These are phyloP conservation scores for Populus hybrid DNA, from an alignment of 441 rosid species.

Conservation along the genomic window DNA sequence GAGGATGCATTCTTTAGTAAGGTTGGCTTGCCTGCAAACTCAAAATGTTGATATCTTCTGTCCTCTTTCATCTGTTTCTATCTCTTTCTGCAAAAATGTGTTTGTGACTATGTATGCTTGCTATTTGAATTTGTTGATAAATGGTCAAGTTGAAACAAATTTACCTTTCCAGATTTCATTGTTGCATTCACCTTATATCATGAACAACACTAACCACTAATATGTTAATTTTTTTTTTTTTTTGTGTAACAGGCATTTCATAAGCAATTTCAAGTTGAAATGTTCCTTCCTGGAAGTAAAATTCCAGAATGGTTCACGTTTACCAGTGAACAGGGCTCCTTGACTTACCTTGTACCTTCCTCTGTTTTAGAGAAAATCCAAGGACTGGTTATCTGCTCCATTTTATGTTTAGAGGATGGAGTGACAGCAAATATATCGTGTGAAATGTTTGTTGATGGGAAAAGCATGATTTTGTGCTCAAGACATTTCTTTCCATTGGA, in stretches of 20 bases:
- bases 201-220: not conserved
- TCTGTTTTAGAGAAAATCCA: not conserved
- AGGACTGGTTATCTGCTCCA: not conserved
- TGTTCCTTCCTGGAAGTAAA: constrained; percentile 10
- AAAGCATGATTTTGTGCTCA: not conserved
- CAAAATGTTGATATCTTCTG: not conserved
- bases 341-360: not conserved
- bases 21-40: not conserved
- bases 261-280: not conserved
- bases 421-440: not conserved
- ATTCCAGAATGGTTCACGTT: not conserved
- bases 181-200: not conserved
- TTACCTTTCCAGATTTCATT: not conserved
- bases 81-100: not conserved
- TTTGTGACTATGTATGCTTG: not conserved
- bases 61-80: not conserved
- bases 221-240: not conserved
- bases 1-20: not conserved
- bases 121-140: not conserved
- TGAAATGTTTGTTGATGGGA: not conserved
- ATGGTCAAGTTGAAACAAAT: not conserved
- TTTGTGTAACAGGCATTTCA: not conserved
- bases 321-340: not conserved
- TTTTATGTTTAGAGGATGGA: not conserved
- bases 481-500: not conserved